Percentiles rank a stretch among this genome's conserved stretches.
Evolutionary conservation across 305 asterid genomes (phyloP).

Genomic region (Fraxinus baroniana): DNA sequence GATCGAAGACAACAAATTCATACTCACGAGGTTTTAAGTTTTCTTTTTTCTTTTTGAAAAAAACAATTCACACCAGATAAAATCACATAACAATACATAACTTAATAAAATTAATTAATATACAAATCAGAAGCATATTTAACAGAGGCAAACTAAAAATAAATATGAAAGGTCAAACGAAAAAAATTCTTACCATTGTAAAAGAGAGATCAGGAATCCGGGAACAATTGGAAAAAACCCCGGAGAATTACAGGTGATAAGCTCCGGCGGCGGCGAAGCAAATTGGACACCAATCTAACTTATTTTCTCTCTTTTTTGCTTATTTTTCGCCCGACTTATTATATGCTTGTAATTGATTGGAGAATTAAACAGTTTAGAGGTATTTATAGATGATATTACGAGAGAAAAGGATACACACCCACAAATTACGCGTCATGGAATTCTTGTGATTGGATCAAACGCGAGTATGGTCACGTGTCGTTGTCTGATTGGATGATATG

Average conservation of each 20-base stretch:
- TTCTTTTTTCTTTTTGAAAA: too few species aligned
- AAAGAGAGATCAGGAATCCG: too few species aligned
- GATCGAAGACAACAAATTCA: neutral
- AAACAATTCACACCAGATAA: neutral
- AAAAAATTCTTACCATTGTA: neutral
- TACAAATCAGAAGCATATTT: neutral
- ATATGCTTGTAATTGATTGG: neutral
- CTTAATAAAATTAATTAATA: neutral
- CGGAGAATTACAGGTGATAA: neutral
- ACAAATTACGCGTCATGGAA: neutral
- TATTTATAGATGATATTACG: neutral
- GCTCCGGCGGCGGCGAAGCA: neutral
- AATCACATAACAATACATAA: neutral
- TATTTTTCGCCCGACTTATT: neutral
- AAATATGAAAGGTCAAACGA: neutral
- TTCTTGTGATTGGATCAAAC: too few species aligned
- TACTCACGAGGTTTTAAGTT: neutral
- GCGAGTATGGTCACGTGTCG: too few species aligned
- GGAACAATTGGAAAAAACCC: too few species aligned
- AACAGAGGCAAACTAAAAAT: neutral
- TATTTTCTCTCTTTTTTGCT: neutral
- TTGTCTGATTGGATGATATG: too few species aligned
- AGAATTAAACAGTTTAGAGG: neutral
- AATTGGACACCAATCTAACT: neutral
- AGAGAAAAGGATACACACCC: neutral